These are phyloP conservation scores for Fusarium heterosporum DNA, from an alignment of 2,329 filamentous ascomycete genomes.

Conservation along the genomic window DNA sequence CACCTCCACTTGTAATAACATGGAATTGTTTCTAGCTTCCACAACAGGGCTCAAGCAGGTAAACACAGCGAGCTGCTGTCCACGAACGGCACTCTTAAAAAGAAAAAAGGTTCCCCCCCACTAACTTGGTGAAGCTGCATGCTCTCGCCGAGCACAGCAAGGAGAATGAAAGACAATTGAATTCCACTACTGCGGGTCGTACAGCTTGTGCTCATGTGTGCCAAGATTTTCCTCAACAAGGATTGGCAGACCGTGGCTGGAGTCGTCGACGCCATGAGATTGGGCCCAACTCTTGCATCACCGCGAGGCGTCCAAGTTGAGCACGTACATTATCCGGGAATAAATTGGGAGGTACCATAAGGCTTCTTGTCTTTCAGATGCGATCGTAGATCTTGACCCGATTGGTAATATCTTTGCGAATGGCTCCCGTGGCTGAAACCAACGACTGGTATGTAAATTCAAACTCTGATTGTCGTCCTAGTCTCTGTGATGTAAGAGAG, in stretches of 20 bases:
- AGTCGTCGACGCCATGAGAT: conserved; percentile 7
- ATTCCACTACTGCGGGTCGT: conserved; percentile 18
- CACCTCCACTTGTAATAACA: conserved; percentile 21
- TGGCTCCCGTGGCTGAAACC: conserved; percentile 42
- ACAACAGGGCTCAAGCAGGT: conserved; percentile 31
- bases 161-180: conserved; percentile 14
- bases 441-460: conserved; percentile 39
- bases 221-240: conserved; percentile 14
- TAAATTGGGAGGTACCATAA: conserved; percentile 1
- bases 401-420: conserved; percentile 5
- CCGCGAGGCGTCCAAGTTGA: conserved; percentile 22
- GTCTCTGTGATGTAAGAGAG: conserved; percentile 15
- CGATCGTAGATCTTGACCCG: conserved; percentile 11
- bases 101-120: not conserved
- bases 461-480: conserved; percentile 27
- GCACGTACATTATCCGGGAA: conserved; percentile 14
- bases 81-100: conserved; percentile 9
- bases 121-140: conserved; percentile 7
- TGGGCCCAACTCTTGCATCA: conserved; percentile 26
- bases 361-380: not conserved
- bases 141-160: conserved; percentile 15
- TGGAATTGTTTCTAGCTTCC: conserved; percentile 12
- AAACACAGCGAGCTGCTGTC: conserved; percentile 33
- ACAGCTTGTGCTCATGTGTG: conserved; percentile 5
- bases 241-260: conserved; percentile 9